These are phyloP conservation scores for Cyberlindnera euphorbiae DNA, from an alignment of 805 yeast genomes.

Conservation along the genomic window DNA sequence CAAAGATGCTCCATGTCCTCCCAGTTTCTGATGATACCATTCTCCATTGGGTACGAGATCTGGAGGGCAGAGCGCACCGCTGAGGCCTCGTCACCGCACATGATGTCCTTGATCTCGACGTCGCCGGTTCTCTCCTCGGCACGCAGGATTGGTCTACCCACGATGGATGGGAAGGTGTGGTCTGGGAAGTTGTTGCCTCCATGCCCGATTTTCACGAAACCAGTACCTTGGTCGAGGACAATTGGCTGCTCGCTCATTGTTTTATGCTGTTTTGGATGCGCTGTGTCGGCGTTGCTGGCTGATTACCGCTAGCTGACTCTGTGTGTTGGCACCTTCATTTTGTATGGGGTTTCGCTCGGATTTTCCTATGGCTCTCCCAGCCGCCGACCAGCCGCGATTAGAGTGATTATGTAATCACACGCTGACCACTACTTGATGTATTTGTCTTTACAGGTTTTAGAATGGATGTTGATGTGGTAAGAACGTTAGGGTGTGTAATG, in stretches of 20 bases:
- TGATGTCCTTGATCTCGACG: conserved; percentile 84
- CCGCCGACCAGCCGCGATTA: too few relatives aligned
- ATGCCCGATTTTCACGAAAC: conserved; percentile 94
- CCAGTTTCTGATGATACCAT: conserved; percentile 96
- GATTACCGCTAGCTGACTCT: too few relatives aligned
- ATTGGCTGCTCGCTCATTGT: conserved; percentile 25
- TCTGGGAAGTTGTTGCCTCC: conserved; percentile 98
- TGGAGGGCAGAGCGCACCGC: conserved; percentile 86
- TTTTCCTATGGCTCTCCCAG: too few relatives aligned
- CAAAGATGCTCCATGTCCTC: conserved; percentile 97
- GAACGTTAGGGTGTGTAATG: too few relatives aligned
- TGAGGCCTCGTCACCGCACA: conserved; percentile 97
- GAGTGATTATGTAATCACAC: background rate
- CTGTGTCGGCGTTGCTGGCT: too few relatives aligned
- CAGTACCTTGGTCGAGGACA: conserved; percentile 98
- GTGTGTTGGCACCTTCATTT: too few relatives aligned
- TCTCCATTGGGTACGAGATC: conserved; percentile 97
- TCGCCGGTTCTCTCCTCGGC: conserved; percentile 87
- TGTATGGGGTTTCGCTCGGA: too few relatives aligned
- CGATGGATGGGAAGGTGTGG: conserved; percentile 93
- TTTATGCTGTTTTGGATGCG: background rate
- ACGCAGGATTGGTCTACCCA: conserved; percentile 93
- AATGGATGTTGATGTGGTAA: too few relatives aligned
- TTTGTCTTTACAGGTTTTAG: too few relatives aligned
- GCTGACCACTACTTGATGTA: too few relatives aligned